Conservation (phyloP, 129 eudicot species). For the Gnaphalium uliginosum region DNA sequence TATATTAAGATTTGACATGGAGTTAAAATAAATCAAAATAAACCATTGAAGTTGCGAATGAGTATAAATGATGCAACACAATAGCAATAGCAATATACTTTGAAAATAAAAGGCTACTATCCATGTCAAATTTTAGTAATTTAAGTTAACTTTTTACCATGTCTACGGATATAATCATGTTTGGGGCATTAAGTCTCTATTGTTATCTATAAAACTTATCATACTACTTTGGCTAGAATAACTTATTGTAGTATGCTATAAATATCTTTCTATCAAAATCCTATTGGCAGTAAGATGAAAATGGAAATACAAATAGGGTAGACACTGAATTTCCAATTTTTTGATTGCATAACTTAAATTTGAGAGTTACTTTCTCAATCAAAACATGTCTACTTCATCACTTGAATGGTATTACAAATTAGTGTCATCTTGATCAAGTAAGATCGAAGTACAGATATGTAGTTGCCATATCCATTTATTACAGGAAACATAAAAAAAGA, state of each 20-base stretch:
- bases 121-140: neutral
- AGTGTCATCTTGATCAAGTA: neutral
- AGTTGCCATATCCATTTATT: neutral
- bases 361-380: conserved; percentile 14
- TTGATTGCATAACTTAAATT: neutral
- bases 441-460: neutral
- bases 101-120: neutral
- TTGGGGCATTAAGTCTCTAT: neutral
- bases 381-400: conserved; percentile 7
- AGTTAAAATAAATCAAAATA: neutral
- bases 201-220: neutral
- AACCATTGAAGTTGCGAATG: neutral
- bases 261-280: neutral
- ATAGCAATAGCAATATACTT: neutral
- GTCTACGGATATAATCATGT: too few relatives aligned
- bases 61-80: neutral
- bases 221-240: neutral
- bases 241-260: neutral
- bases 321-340: neutral
- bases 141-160: neutral
- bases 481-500: neutral
- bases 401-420: conserved; percentile 4
- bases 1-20: neutral
- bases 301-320: neutral
- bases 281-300: neutral